Evolutionary conservation across 441 rosid species (phyloP), one percentile per base, ranked within the genome.

Genomic region (Jatropha podagrica): DNA sequence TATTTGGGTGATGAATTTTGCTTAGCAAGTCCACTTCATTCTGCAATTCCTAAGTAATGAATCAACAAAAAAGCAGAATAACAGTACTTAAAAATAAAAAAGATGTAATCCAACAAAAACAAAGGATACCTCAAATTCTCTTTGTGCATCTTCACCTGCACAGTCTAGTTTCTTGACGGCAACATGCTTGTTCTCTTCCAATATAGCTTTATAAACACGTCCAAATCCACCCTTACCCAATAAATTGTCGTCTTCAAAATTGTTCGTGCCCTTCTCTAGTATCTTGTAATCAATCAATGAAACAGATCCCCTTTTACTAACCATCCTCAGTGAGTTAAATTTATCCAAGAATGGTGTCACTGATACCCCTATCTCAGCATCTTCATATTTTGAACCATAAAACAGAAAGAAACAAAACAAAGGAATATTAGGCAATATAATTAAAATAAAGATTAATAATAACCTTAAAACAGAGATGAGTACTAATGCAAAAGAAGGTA

Each of bases 161-260:
- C 93, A 91, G 71, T 93, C 89, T 68, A 90, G 80, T 80, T 91
- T 95, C 88, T 95, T 95, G 59, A 95, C 96, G 12, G 98, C 97
- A 66, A 86, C 92, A 68, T 40, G 77, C 71, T 78, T 77, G 76
- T 80, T 78, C 80, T 88, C 87, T 2, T 91, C 98, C 82, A 95
- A 68, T 32, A 79, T 77, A 69, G 93, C 94, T 76, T 84, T 84
- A 78, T 90, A 95, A 56, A 93, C 99, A 65, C 85, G 82, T 65
- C 98, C 99, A 71, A 95, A 95, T 78, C 93, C 99, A 59, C 99
- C 99, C 77, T 76, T 85, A 13, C 99, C 99, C 84, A 95, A 73
- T 49, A 89, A 79, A 81, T 88, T 93, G 62, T 82, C 85, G 77
- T 89, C 93, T 14, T 74, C 88, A 79, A 95, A 95, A 79, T 78